Evolutionary conservation across 352 stramenopile genomes (phyloP).

Genomic region (Elongisporangium anandrum): DNA sequence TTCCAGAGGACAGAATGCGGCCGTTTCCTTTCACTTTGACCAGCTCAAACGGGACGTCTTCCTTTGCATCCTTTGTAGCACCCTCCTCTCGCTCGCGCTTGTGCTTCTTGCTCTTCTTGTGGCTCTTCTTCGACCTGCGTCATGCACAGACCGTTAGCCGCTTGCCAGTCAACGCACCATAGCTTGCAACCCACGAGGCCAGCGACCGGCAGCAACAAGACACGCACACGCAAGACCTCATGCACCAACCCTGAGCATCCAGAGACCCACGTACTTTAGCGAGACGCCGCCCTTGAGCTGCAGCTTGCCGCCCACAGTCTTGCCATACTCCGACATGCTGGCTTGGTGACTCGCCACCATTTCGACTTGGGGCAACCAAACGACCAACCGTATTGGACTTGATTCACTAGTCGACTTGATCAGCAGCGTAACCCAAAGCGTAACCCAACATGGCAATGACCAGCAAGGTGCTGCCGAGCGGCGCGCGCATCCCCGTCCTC

Average conservation of each 20-base stretch:
- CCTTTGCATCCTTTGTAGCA: slow-evolving; percentile 10
- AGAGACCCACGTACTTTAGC: slow-evolving; percentile 55
- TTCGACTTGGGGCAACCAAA: too few species aligned
- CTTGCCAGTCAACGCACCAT: too few species aligned
- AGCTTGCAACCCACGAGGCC: too few species aligned
- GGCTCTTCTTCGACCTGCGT: slow-evolving; percentile 32
- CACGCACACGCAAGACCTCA: too few species aligned
- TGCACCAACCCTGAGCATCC: too few species aligned
- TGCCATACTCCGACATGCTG: slow-evolving; percentile 40
- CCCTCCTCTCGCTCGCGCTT: slow-evolving; percentile 32
- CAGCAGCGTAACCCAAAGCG: too few species aligned
- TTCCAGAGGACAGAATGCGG: slow-evolving; percentile 83
- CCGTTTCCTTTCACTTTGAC: slow-evolving; percentile 74
- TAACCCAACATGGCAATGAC: slow-evolving; percentile 1
- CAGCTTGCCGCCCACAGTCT: slow-evolving; percentile 75
- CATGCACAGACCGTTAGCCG: too few species aligned
- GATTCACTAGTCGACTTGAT: too few species aligned
- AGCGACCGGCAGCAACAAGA: slow-evolving; percentile 6
- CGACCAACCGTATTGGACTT: too few species aligned
- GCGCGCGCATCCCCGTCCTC: slow-evolving; percentile 13
- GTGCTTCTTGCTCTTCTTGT: slow-evolving; percentile 43
- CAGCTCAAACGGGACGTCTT: slow-evolving; percentile 53
- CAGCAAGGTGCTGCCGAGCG: slow-evolving; percentile 13
- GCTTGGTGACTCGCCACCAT: background rate
- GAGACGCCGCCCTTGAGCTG: slow-evolving; percentile 83